A percentile compares a stretch with the other conserved stretches of the same genome.
Evolutionary conservation across 208 protist species (phyloP).

Genomic region (Porcisia deanei): DNA sequence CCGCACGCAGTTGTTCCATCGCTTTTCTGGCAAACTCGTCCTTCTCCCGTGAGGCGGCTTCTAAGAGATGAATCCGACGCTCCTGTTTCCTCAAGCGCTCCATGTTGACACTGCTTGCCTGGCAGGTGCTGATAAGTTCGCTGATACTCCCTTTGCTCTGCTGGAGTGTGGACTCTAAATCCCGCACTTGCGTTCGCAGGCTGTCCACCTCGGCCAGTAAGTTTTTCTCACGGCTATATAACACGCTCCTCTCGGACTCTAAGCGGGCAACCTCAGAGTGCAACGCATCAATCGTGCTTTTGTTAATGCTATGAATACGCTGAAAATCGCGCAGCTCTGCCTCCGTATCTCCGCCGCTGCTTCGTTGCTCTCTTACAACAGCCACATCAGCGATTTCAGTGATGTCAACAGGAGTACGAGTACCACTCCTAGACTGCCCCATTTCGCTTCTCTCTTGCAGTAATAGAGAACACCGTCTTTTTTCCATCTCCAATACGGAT

Average conservation of each 20-base stretch:
- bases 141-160: constrained; percentile 60
- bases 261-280: constrained; percentile 17
- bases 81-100: constrained; percentile 55
- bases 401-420: neutral
- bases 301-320: constrained; percentile 20
- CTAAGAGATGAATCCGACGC: constrained; percentile 45
- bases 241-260: constrained; percentile 13
- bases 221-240: constrained; percentile 3
- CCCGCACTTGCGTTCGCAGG: constrained; percentile 12
- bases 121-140: constrained; percentile 62
- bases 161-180: constrained; percentile 22
- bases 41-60: constrained; percentile 62
- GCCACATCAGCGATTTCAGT: neutral
- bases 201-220: constrained; percentile 13
- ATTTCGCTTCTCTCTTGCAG: neutral
- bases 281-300: constrained; percentile 22
- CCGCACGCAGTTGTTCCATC: constrained; percentile 51
- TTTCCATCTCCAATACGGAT: constrained; percentile 19
- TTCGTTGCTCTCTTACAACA: neutral
- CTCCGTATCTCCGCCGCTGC: neutral
- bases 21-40: constrained; percentile 61
- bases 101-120: constrained; percentile 38
- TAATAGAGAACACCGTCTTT: constrained; percentile 5
- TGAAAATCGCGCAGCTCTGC: constrained; percentile 20
- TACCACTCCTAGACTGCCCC: neutral